Evolutionary conservation across 108 stramenopile species (phyloP), one percentile per base, ranked within the genome.

Genomic region (Cylindrotheca fusiformis): DNA sequence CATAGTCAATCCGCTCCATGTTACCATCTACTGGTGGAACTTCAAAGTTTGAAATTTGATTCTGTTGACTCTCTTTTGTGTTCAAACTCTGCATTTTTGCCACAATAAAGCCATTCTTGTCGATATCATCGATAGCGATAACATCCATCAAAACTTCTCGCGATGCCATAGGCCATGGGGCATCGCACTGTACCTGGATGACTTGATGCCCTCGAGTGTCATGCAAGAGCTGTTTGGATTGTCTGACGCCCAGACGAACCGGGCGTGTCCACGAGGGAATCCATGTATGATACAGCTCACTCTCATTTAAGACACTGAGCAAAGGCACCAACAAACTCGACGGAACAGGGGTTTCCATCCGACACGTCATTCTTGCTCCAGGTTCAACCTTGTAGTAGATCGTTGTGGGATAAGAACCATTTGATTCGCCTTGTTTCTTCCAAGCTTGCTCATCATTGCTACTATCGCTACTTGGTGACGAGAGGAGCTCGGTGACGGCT

Each of bases 261-360:
- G 88, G 89, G 0, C 50, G 53, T 14, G 60, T 65, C 52, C 57
- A 91, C 12, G 67, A 53, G 5, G 89, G 89, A 18, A 87, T 72
- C 89, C 89, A 91, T 4, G 73, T 77, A 1, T 47, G 33, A 60
- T 91, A 91, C 54, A 91, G 60, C 26, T 75, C 69, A 21, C 76
- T 81, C 66, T 91, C 89, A 53, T 91, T 91, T 10, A 91, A 62
- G 8, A 85, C 86, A 45, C 83, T 71, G 22, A 91, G 53, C 4
- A 91, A 48, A 0, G 89, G 86, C 3, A 87, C 82, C 28, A 91
- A 32, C 26, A 87, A 57, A n/a, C 32, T 55, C 17, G 63, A 46
- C 20, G 69, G 67, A 27, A 91, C 74, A 1, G 82, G 79, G 17
- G 80, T 85, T 71, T 87, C 86, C 22, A 90, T 75, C 8, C 88